Evolutionary conservation across 2,329 filamentous ascomycete genomes (phyloP).

Genomic region (Sclerotinia nivalis): DNA sequence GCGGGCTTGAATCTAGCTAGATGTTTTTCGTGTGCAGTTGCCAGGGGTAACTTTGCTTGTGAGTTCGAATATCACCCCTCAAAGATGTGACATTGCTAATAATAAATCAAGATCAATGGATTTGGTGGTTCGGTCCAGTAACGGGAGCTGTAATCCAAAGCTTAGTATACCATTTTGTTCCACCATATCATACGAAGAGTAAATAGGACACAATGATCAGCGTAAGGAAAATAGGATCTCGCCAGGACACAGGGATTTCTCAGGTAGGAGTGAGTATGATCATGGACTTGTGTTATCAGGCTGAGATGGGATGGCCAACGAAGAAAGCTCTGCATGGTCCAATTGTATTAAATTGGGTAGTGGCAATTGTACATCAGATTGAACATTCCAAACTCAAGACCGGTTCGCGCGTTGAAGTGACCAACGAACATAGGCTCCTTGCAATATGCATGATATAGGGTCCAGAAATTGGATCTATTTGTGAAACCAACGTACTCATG

Average conservation of each 20-base stretch:
- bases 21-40: constrained; percentile 49
- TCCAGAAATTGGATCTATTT: not conserved
- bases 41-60: constrained; percentile 35
- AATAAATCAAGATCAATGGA: constrained; percentile 42
- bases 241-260: not conserved
- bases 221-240: not conserved
- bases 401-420: not conserved
- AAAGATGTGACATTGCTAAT: not conserved
- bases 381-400: not conserved
- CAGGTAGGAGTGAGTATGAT: not conserved
- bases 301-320: not conserved
- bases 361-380: not conserved
- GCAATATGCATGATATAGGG: not conserved
- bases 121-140: constrained; percentile 44
- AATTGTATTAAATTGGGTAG: not conserved
- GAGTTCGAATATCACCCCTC: not conserved
- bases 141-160: constrained; percentile 38
- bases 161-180: constrained; percentile 39
- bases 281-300: not conserved
- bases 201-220: not conserved
- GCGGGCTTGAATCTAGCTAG: constrained; percentile 46
- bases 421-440: too few species aligned
- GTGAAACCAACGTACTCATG: not conserved
- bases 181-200: constrained; percentile 35
- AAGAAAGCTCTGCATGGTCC: not conserved